These are phyloP conservation scores for Nepenthes mirabilis DNA, from an alignment of 148 eudicot species.

Conservation along the genomic window DNA sequence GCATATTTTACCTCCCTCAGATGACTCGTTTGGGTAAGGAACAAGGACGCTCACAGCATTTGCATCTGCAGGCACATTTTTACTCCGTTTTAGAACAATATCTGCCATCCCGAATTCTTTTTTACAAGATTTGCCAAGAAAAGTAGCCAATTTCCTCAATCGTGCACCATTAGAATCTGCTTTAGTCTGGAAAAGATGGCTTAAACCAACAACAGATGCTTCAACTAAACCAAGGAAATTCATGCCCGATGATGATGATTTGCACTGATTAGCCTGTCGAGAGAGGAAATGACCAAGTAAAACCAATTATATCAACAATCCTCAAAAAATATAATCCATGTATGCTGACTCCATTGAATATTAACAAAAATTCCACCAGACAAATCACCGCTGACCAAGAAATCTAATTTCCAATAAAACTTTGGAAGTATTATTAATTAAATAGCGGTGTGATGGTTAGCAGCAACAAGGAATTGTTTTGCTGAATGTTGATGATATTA, in stretches of 20 bases:
- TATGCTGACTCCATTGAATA: not conserved
- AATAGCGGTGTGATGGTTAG: too few relatives aligned
- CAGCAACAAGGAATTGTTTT: too few relatives aligned
- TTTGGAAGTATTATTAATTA: too few relatives aligned
- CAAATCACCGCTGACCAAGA: too few relatives aligned
- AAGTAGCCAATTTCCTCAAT: conserved; percentile 60
- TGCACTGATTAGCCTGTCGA: conserved; percentile 27
- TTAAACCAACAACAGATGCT: conserved; percentile 80
- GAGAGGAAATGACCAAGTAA: not conserved
- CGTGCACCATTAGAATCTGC: conserved; percentile 65
- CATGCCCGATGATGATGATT: conserved; percentile 16
- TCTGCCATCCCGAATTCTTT: conserved; percentile 41
- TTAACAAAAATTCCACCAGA: not conserved
- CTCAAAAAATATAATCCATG: not conserved
- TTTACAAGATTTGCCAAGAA: conserved; percentile 42
- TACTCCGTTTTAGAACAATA: conserved; percentile 57
- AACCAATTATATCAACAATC: not conserved
- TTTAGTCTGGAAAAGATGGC: conserved; percentile 55
- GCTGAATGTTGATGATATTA: too few relatives aligned
- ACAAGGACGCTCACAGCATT: conserved; percentile 77
- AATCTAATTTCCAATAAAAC: too few relatives aligned
- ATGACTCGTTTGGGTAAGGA: conserved; percentile 30
- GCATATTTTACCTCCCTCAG: conserved; percentile 35
- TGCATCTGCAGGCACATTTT: conserved; percentile 53
- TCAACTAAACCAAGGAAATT: conserved; percentile 59